Base-by-base conservation (phyloP, 2,329 filamentous ascomycete genomes). In the Erysiphe neolycopersici region DNA sequence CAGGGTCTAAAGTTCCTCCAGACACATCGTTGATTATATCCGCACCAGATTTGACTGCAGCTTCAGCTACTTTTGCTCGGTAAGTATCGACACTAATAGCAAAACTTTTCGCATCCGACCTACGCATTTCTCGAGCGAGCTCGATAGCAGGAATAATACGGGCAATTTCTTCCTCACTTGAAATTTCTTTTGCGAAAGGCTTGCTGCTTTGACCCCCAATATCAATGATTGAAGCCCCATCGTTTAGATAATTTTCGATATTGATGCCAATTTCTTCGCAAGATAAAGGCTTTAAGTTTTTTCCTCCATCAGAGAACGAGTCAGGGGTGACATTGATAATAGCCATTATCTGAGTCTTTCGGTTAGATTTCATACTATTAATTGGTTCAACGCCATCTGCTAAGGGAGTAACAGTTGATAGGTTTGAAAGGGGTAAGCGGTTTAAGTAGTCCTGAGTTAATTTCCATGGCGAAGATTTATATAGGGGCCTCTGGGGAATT, bases 1-100 rank as follows among this genome's bases (percentile, higher is more conserved):
- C 67, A 0, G 71, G 62, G 57, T 95, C 89, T 42, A 93, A 64
- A 4, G 65, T 56, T 3, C 89, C 89, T 1, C 78, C 83, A 0
- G 83, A 91, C 32, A 98, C 76, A 59, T 98, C 89, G 61, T 98
- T 98, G 61, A 98, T 73, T 48, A 98, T 79, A 57, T 94, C 77
- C 6, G 85, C 87, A 42, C 89, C 89, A 4, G 76, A 80, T 22
- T 65, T 62, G 45, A 89, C 67, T 16, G 83, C 81, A 17, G 72
- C 72, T 52, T 76, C 70, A 2, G 87, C 89, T 1, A 98, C 87
- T 1, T 65, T 63, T 0, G 87, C 79, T 30, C 83, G 80, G 62
- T 92, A 98, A 3, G 89, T 98, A 62, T 98, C 89, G 47, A 98
- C 67, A 56, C 81, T 91, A 54, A 94, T 76, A 49, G 74, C 30